Base-by-base conservation (phyloP, 768 basidiomycete genomes). In the Calocybe indica region DNA sequence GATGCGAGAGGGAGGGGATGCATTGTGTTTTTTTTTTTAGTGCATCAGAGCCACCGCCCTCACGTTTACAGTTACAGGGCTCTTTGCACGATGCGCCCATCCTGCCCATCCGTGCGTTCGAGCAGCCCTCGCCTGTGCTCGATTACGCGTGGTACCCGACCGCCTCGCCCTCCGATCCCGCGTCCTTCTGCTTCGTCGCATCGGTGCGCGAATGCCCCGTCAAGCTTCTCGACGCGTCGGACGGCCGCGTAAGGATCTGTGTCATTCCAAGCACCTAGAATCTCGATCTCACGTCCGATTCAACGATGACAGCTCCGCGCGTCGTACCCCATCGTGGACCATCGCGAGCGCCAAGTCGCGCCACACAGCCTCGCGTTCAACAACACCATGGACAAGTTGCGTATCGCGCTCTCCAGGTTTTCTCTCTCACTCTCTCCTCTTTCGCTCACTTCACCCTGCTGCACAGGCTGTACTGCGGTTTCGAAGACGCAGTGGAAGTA, bases 241-340 rank as follows among this genome's bases (percentile, higher is more conserved):
- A 83, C 58, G 91, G 88, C 37, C 69, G 83, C 62, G 94, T 92
- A 58, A 41, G 77, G 59, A 7, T 36, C 40, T 44, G 10, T 13
- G 10, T 22, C 22, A 22, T 22, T 22, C 22, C 22, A 4, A 22
- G 30, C 33, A 11, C 37, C n/a, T 12, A 10, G 7, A 7, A 13
- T 9, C 11, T 11, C 15, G 35, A 42, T 41, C n/a, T 41, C 7
- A 34, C 31, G 32, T 22, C 15, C 35, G 14, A 41, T 35, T 43
- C 28, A 13, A 43, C 28, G 9, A 13, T 43, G 42, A 9, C 15
- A 96, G 94, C 76, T 91, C 13, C 80, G 94, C 12, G 95, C 93
- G 0, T 93, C 91, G 1, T 97, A 98, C 62, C 74, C 74, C 36
- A 95, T 97, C 35, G 78, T 97, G 7, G 93, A 97, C 62, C 94